Evolutionary conservation across 371 early-diverging fungal genomes (phyloP).

Genomic region (Rhizopus arrhizus): DNA sequence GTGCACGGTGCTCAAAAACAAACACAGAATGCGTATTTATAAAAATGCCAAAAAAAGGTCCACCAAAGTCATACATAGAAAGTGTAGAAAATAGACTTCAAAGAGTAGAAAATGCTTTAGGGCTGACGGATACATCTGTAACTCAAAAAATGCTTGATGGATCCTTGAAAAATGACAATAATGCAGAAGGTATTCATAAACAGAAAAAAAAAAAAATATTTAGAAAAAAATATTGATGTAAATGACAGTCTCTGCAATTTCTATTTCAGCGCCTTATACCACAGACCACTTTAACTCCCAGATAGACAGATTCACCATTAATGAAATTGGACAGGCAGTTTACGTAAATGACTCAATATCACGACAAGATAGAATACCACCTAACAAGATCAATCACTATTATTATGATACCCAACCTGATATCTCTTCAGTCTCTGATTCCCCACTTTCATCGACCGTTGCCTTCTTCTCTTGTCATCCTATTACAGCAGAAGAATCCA

Average conservation of each 20-base stretch:
- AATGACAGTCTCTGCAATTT: slow-evolving; percentile 1
- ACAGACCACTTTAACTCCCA: slow-evolving; percentile 11
- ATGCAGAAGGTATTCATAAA: slow-evolving; percentile 1
- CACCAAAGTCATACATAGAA: slow-evolving; percentile 55
- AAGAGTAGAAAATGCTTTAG: slow-evolving; percentile 48
- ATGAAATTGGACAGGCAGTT: slow-evolving; percentile 50
- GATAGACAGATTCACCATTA: slow-evolving; percentile 37
- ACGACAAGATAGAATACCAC: slow-evolving; percentile 37
- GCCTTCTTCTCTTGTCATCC: slow-evolving; percentile 3
- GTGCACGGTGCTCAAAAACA: slow-evolving; percentile 44
- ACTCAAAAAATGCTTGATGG: slow-evolving; percentile 29
- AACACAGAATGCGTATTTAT: slow-evolving; percentile 48
- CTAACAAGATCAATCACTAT: slow-evolving; percentile 4
- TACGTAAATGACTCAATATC: slow-evolving; percentile 40
- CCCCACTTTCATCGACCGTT: slow-evolving; percentile 19
- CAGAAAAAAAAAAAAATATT: too few relatives aligned
- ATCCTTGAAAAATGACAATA: slow-evolving; percentile 3
- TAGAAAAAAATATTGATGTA: too few relatives aligned
- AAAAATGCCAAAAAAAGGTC: slow-evolving; percentile 47
- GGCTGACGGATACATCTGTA: slow-evolving; percentile 34
- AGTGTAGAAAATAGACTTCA: slow-evolving; percentile 47
- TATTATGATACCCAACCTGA: slow-evolving; percentile 29
- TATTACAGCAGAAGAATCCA: slow-evolving; percentile 14
- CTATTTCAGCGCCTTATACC: slow-evolving; percentile 32
- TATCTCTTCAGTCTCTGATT: slow-evolving; percentile 22